Conservation (phyloP, 345 rosid species). For the Trapa bicornis region DNA sequence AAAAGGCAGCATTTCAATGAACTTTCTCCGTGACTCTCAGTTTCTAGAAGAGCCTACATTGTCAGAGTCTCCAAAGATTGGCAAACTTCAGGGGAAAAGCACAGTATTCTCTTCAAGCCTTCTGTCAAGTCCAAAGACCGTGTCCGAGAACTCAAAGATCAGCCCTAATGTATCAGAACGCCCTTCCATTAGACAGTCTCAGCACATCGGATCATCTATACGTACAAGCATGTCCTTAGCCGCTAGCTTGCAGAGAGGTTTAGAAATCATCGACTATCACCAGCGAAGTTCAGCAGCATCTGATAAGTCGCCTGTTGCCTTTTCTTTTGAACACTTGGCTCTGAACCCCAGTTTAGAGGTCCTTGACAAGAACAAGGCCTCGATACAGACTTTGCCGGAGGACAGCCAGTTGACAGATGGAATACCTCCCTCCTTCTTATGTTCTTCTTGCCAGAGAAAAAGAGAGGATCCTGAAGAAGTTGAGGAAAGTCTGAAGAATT, state of each 20-base stretch:
- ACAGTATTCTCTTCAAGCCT: slow-evolving; percentile 34
- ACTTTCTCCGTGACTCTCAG: slow-evolving; percentile 37
- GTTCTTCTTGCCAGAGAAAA: slow-evolving; percentile 59
- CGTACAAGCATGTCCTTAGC: slow-evolving; percentile 73
- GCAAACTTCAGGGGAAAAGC: slow-evolving; percentile 55
- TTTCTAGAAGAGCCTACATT: slow-evolving; percentile 63
- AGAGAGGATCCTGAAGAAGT: slow-evolving; percentile 17
- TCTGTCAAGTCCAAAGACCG: slow-evolving; percentile 37
- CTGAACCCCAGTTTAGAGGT: slow-evolving; percentile 51
- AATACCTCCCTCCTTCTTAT: slow-evolving; percentile 28
- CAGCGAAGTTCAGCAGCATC: slow-evolving; percentile 43
- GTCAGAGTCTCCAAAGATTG: slow-evolving; percentile 86
- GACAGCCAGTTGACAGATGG: slow-evolving; percentile 22
- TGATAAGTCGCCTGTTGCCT: slow-evolving; percentile 49
- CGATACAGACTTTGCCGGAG: slow-evolving; percentile 30
- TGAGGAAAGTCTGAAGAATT: slow-evolving; percentile 47
- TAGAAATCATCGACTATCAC: slow-evolving; percentile 66
- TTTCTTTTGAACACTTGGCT: slow-evolving; percentile 69
- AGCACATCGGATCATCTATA: slow-evolving; percentile 55
- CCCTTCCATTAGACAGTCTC: slow-evolving; percentile 39
- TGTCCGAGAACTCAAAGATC: slow-evolving; percentile 28
- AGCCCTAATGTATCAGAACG: slow-evolving; percentile 16
- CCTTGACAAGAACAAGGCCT: slow-evolving; percentile 25
- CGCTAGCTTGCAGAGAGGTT: slow-evolving; percentile 86
- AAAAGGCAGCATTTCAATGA: slow-evolving; percentile 46